phyloP scores from a whole-genome alignment of 2,329 filamentous ascomycete species.

The Reticulascus tulasneorum region DNA sequence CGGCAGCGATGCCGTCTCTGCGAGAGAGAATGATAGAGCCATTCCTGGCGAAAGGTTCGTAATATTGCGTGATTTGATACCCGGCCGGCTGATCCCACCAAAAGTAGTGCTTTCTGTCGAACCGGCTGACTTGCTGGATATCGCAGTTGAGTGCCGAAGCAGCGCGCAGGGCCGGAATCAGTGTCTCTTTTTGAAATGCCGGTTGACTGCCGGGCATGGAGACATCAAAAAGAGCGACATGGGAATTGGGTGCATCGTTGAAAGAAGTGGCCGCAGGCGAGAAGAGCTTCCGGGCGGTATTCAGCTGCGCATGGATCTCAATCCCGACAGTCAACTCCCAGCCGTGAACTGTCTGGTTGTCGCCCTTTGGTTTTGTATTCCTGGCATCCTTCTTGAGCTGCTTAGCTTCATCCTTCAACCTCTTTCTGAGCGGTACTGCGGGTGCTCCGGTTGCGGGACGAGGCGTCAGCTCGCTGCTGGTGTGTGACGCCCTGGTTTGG shows the following conservation, averaged over 20 bases:
- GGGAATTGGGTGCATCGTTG: constrained; percentile 72
- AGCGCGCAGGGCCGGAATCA: constrained; percentile 86
- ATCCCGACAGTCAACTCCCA: constrained; percentile 97
- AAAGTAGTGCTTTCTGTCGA: constrained; percentile 98
- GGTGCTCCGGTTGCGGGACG: constrained; percentile 14
- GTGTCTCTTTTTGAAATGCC: constrained; percentile 73
- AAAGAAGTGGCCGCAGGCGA: constrained; percentile 65
- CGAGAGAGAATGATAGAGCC: constrained; percentile 67
- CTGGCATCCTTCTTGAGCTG: constrained; percentile 62
- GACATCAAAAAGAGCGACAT: constrained; percentile 83
- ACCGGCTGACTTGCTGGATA: constrained; percentile 72
- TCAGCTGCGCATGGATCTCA: constrained; percentile 95
- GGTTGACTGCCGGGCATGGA: constrained; percentile 89
- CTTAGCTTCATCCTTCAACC: constrained; percentile 68
- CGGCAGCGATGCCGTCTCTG: constrained; percentile 74
- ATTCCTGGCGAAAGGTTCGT: constrained; percentile 65
- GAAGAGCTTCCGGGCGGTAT: constrained; percentile 85
- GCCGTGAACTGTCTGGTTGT: constrained; percentile 52
- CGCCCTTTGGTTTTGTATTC: constrained; percentile 41
- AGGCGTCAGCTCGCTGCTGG: too few relatives aligned
- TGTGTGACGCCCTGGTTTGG: constrained; percentile 16
- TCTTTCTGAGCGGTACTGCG: constrained; percentile 60
- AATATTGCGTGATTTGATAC: constrained; percentile 98
- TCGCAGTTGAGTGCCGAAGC: constrained; percentile 79
- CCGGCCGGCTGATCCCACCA: constrained; percentile 97